A percentile compares a stretch with the other conserved stretches of the same genome.
Conservation (phyloP, 345 rosid species). For the Kernera saxatilis region DNA sequence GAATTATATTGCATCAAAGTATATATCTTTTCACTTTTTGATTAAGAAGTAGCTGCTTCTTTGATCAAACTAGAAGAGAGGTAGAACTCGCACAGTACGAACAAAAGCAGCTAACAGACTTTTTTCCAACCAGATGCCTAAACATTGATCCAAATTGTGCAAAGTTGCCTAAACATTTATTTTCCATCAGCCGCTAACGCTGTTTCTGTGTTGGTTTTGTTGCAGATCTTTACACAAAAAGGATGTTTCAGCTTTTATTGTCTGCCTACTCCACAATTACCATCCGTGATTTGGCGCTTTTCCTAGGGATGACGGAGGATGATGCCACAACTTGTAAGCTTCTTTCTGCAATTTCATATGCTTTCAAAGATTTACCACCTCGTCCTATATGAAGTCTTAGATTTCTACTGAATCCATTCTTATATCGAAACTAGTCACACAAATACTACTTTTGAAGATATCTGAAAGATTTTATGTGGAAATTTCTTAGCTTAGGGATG, state of each 20-base stretch:
- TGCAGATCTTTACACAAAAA: slow-evolving; percentile 73
- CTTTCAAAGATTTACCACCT: slow-evolving; percentile 29
- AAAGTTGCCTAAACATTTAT: background rate
- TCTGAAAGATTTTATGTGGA: too few species aligned
- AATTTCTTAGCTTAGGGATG: too few species aligned
- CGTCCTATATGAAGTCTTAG: background rate
- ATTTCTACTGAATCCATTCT: background rate
- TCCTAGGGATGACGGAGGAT: slow-evolving; percentile 86
- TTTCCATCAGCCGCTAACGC: background rate
- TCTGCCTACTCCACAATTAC: slow-evolving; percentile 90
- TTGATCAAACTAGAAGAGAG: background rate
- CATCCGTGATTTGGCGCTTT: slow-evolving; percentile 59
- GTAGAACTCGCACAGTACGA: background rate
- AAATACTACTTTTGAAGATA: too few species aligned
- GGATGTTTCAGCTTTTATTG: slow-evolving; percentile 64
- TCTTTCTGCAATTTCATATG: background rate
- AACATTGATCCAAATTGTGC: background rate
- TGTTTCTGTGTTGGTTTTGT: background rate
- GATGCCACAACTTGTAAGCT: slow-evolving; percentile 72
- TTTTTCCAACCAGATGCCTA: background rate
- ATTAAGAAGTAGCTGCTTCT: background rate
- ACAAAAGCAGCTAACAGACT: background rate
- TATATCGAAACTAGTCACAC: background rate
- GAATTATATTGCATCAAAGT: background rate
- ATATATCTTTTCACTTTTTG: background rate